phyloP scores from a whole-genome alignment of 352 stramenopile genomes.

The Phytophthora hibernalis region DNA sequence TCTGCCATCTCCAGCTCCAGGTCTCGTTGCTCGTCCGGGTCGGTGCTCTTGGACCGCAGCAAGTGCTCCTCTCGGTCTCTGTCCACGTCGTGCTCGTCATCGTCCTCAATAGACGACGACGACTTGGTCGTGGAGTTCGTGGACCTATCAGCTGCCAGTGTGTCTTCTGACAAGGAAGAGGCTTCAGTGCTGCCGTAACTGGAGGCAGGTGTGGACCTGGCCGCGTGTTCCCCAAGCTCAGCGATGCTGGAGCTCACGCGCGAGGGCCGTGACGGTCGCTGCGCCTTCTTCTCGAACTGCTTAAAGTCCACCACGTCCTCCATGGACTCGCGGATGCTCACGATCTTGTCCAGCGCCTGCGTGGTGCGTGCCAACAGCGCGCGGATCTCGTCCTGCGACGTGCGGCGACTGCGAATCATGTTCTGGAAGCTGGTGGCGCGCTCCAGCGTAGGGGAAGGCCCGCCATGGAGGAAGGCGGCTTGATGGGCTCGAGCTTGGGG shows the following conservation, averaged over 20 bases:
- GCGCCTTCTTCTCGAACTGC: conserved; percentile 69
- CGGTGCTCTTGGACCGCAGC: conserved; percentile 18
- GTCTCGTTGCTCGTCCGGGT: conserved; percentile 21
- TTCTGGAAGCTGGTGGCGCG: conserved; percentile 25
- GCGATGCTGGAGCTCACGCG: conserved; percentile 44
- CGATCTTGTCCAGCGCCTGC: conserved; percentile 79
- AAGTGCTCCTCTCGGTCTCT: conserved; percentile 39
- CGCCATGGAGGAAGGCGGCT: conserved; percentile 29
- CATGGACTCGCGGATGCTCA: conserved; percentile 87
- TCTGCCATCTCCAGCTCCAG: conserved; percentile 26
- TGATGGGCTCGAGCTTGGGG: conserved; percentile 44
- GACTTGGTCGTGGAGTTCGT: conserved; percentile 58
- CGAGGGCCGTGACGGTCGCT: conserved; percentile 33
- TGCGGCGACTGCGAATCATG: conserved; percentile 41
- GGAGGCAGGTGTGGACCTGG: conserved; percentile 36
- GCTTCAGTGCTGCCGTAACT: conserved; percentile 70
- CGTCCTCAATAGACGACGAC: conserved; percentile 53
- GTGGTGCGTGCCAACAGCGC: conserved; percentile 74
- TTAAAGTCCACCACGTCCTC: conserved; percentile 83
- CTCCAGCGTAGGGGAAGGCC: conserved; percentile 17
- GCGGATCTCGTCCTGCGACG: conserved; percentile 80
- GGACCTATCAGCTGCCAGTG: conserved; percentile 41
- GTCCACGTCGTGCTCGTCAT: conserved; percentile 44
- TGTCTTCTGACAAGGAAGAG: conserved; percentile 50
- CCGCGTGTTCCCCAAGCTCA: conserved; percentile 31